Evolutionary conservation across 805 yeast species (phyloP), one percentile per base, ranked within the genome.

Genomic region (Ogataea zsoltii): DNA sequence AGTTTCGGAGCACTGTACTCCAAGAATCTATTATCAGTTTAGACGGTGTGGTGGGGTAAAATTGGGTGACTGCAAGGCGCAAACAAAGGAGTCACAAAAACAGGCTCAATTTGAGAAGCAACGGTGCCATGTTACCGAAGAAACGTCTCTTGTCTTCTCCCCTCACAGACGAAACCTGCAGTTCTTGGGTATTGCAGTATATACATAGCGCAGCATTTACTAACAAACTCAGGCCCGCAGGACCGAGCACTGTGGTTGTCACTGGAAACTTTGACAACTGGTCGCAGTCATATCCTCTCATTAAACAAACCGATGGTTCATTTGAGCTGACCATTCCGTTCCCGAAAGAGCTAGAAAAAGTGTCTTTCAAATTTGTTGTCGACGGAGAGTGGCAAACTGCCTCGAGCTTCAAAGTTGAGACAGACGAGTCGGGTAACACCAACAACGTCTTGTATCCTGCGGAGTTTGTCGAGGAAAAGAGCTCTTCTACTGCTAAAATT

Each of bases 261-360:
- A 80, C 85, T 28, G 86, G 86, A 39, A 68, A 77, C 32, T 79
- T 79, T 60, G 83, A 78, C 58, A 63, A 77, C 54, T 81, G 86
- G 86, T 53, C 74, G 33, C 69, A 79, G 54, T 62, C 76, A 2
- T 67, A 70, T 45, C 72, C 72, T 16, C 67, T 81, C 23, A 70
- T 76, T 37, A 74, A 77, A 53, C 74, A 71, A 49, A 35, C 59
- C 1, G 68, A 73, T 34, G 68, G 69, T 11, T 51, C 62, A 2
- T 67, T 64, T 45, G 59, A 59, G 42, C 45, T 68, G 16, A 49
- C 63, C n/a, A 55, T 60, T 13, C 67, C 70, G 29, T 50, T 68
- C 17, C 45, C 54, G 10, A 30, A 48, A n/a, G 56, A 53, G 23
- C 41, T 47, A 2, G 58, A 56, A 2, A 65, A 62, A 38, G 48